Conservation (phyloP, 352 stramenopile genomes). For the Phytophthora ramorum region DNA sequence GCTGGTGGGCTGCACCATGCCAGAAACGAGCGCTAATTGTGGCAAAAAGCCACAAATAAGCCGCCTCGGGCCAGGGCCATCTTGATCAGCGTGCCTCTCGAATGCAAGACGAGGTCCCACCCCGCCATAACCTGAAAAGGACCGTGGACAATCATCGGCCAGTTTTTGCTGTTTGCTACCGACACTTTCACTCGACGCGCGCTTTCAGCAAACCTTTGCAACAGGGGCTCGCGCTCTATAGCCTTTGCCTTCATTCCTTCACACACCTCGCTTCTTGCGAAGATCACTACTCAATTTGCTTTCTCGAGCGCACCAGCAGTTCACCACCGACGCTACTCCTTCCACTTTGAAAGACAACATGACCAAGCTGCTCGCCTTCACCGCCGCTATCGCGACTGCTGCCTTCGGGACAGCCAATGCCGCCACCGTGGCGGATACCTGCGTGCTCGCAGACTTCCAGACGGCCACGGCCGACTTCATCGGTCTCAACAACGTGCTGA, state of each 20-base stretch:
- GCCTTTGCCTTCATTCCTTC: not conserved
- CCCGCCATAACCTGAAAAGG: constrained; percentile 16
- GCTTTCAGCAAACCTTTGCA: constrained; percentile 18
- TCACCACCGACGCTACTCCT: not conserved
- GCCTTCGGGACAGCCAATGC: constrained; percentile 22
- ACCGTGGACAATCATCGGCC: constrained; percentile 14
- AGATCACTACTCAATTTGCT: constrained; percentile 37
- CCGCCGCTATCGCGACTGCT: constrained; percentile 22
- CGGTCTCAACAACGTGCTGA: constrained; percentile 41
- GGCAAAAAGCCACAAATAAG: constrained; percentile 22
- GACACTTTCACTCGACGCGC: constrained; percentile 6
- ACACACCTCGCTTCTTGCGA: not conserved
- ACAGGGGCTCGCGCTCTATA: constrained; percentile 17
- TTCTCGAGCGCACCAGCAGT: constrained; percentile 27
- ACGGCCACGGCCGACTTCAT: constrained; percentile 30
- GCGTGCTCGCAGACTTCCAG: constrained; percentile 31
- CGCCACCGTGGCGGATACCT: constrained; percentile 34
- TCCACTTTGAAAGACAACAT: constrained; percentile 33
- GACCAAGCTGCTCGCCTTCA: constrained; percentile 48
- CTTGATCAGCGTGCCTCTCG: constrained; percentile 17
- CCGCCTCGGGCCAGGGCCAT: constrained; percentile 17
- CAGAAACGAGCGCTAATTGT: constrained; percentile 12
- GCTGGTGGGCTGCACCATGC: constrained; percentile 14
- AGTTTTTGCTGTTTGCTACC: constrained; percentile 24
- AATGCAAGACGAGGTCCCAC: constrained; percentile 9